Evolutionary conservation across 202 grass and related monocot genomes (phyloP).

Genomic region (Schoenoplectus triqueter): DNA sequence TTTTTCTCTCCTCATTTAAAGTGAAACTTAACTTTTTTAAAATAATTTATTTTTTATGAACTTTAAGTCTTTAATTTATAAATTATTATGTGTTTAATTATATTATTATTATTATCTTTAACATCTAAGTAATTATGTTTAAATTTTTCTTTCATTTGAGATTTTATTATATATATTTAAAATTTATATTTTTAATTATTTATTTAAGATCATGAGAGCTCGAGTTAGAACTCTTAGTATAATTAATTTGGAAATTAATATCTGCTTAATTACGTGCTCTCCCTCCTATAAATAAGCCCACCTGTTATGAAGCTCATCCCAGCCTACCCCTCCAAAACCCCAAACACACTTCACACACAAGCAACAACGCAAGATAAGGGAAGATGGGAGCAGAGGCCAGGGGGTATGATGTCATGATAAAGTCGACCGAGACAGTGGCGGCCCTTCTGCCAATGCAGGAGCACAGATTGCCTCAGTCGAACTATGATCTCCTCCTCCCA

Average conservation of each 20-base stretch:
- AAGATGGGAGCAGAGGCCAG: conserved; percentile 14
- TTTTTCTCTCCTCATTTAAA: no score
- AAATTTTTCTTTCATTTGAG: no score
- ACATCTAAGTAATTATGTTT: no score
- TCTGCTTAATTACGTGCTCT: neutral
- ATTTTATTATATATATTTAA: no score
- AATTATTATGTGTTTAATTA: no score
- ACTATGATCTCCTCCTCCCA: conserved; percentile 84
- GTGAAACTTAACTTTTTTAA: no score
- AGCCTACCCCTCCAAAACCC: conserved; percentile 2
- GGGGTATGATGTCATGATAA: conserved; percentile 38
- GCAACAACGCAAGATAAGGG: conserved; percentile 18
- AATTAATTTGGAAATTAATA: neutral
- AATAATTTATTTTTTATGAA: no score
- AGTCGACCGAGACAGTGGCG: conserved; percentile 45
- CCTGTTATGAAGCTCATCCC: neutral
- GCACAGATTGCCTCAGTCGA: conserved; percentile 60
- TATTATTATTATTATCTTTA: no score
- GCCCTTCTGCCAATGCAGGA: conserved; percentile 56
- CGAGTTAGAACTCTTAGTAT: no score
- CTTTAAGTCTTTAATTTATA: no score
- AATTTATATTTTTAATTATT: no score
- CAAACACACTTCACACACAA: neutral
- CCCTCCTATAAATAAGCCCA: conserved; percentile 17
- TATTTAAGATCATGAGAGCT: no score